Evolutionary conservation across 176 grass and related monocot genomes (phyloP), one percentile per base, ranked within the genome.

Genomic region (Hordeum marinum): DNA sequence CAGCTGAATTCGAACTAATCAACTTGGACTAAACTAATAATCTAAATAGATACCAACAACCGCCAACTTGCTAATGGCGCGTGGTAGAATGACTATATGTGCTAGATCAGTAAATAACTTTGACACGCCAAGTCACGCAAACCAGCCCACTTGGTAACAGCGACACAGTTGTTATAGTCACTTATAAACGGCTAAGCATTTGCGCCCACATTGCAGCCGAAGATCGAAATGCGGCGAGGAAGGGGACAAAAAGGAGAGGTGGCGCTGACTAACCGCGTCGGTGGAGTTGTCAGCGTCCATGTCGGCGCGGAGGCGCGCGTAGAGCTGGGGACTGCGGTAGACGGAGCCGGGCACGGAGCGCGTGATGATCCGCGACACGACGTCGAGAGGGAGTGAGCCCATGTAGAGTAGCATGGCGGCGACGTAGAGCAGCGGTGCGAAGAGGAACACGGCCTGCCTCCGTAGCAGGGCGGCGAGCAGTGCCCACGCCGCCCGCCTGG

Each of bases 401-500:
- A 98, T 94, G 66, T 93, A 95, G 46, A 98, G 86, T 26, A 98
- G 86, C 89, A 98, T 98, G 34, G 91, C 88, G 17, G 91, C 91
- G n/a, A 98, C 96, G 78, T 98, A 98, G 48, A 98, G 88, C 50
- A 95, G 85, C 50, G 96, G 96, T 59, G 96, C 93, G 68, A 98
- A 98, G 58, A 98, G 96, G 92, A 98, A 98, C 59, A 98, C 91
- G 4, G 93, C 96, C 86, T 98, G 96, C 79, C 93, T 77, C 77
- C 96, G 93, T 36, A 95, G 96, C 74, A 98, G 87, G 24, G 92
- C 46, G 54, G 89, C 83, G 23, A 95, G 91, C 29, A 95, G 62
- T 83, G 68, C 88, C 89, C 85, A 73, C 35, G 87, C 83, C 72
- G 87, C 66, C 86, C 92, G 70, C 88, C 85, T 81, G 46, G 75